These are phyloP conservation scores for Ophiocordyceps camponoti-rufipedis DNA, from an alignment of 2,329 filamentous ascomycete genomes.

Conservation along the genomic window DNA sequence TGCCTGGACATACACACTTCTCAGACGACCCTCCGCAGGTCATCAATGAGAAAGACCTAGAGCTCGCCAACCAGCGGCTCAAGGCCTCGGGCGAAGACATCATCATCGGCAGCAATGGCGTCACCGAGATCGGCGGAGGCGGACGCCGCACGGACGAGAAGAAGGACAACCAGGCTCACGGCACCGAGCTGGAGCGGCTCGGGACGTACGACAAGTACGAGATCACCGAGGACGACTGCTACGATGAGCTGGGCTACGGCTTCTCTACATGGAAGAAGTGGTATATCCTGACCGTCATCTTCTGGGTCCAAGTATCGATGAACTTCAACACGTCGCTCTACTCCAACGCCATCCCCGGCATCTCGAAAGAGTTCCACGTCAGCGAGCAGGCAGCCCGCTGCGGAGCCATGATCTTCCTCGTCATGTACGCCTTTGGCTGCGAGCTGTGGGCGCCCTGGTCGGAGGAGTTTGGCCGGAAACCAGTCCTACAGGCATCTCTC, in stretches of 20 bases:
- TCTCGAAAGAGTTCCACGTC: slow-evolving; percentile 48
- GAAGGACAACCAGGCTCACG: slow-evolving; percentile 3
- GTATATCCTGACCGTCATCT: slow-evolving; percentile 55
- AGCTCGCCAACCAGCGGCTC: slow-evolving; percentile 17
- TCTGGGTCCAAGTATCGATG: slow-evolving; percentile 58
- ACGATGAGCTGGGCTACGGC: slow-evolving; percentile 44
- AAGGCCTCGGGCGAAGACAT: slow-evolving; percentile 10
- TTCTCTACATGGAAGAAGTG: slow-evolving; percentile 49
- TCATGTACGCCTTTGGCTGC: slow-evolving; percentile 70
- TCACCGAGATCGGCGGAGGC: slow-evolving; percentile 3
- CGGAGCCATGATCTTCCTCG: slow-evolving; percentile 62
- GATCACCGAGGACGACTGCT: slow-evolving; percentile 40
- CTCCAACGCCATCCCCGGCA: slow-evolving; percentile 48
- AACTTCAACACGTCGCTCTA: slow-evolving; percentile 64
- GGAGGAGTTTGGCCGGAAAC: slow-evolving; percentile 64
- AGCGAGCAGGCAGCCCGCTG: slow-evolving; percentile 50
- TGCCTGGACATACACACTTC: slow-evolving; percentile 13
- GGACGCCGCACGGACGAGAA: background rate
- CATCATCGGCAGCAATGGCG: background rate
- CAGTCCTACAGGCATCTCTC: slow-evolving; percentile 54
- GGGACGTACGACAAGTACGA: slow-evolving; percentile 23
- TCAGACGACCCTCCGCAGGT: slow-evolving; percentile 19
- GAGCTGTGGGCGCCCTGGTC: slow-evolving; percentile 81
- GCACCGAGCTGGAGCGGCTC: slow-evolving; percentile 14
- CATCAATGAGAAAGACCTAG: slow-evolving; percentile 16